Percentiles rank a stretch among this genome's conserved stretches.
Evolutionary conservation across 305 asterid species (phyloP).

Genomic region (Withania somnifera): DNA sequence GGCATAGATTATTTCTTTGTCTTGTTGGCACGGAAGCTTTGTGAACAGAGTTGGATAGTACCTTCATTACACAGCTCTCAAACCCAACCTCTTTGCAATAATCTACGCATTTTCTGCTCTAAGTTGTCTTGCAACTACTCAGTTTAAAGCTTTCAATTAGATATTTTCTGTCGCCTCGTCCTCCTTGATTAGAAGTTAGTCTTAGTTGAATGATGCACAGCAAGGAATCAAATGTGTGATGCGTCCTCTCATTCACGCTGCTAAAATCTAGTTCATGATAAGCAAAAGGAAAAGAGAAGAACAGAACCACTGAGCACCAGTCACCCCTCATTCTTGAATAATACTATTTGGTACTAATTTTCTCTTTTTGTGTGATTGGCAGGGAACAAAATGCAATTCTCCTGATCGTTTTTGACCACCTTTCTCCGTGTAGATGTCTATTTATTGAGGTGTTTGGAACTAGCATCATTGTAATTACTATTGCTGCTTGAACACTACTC

Average conservation of each 20-base stretch:
- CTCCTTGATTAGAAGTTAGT: neutral
- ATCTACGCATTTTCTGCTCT: neutral
- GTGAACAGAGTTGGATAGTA: neutral
- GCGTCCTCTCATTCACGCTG: neutral
- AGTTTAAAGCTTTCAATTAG: neutral
- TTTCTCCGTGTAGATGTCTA: neutral
- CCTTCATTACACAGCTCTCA: neutral
- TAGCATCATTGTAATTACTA: neutral
- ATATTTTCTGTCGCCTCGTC: neutral
- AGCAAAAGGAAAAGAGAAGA: neutral
- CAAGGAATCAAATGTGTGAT: neutral
- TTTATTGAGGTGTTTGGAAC: neutral
- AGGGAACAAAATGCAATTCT: neutral
- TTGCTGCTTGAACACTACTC: neutral
- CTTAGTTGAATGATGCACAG: neutral
- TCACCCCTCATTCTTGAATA: neutral
- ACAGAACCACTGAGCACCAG: neutral
- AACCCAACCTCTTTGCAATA: too few species aligned
- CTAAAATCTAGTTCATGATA: neutral
- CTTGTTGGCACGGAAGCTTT: neutral
- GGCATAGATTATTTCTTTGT: neutral
- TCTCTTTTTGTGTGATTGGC: neutral
- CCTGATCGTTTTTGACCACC: neutral
- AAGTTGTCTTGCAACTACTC: neutral
- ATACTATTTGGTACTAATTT: neutral